Evolutionary conservation across 441 rosid species (phyloP).

Genomic region (Gossypium schwendimanii): DNA sequence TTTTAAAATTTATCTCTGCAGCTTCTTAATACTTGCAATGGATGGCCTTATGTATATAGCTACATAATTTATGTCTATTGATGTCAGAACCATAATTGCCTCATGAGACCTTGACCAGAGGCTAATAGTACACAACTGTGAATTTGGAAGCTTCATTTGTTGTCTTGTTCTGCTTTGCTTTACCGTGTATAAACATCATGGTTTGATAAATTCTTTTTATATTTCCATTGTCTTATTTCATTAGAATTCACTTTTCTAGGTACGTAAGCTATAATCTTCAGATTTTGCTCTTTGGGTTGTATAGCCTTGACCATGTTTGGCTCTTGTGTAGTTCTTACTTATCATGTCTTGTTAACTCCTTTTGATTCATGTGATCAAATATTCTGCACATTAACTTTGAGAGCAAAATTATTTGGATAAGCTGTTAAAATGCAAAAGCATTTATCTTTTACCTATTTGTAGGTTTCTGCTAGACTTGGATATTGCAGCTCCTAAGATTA

Average conservation of each 20-base stretch:
- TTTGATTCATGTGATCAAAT: slow-evolving; percentile 1
- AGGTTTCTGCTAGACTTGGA: slow-evolving; percentile 97
- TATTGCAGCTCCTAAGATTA: slow-evolving; percentile 98
- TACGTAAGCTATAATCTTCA: background rate
- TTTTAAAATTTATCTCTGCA: background rate
- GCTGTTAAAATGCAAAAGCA: background rate
- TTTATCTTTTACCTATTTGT: slow-evolving; percentile 24
- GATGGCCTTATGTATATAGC: background rate
- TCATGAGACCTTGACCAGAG: background rate
- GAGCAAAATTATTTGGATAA: background rate
- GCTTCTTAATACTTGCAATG: background rate
- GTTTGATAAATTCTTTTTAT: background rate
- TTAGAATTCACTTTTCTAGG: background rate
- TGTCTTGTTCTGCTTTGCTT: slow-evolving; percentile 3
- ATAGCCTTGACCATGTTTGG: slow-evolving; percentile 2
- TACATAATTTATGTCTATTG: background rate
- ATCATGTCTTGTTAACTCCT: background rate
- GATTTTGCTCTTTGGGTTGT: background rate
- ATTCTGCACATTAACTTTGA: background rate
- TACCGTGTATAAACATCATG: background rate
- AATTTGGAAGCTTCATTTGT: slow-evolving; percentile 1
- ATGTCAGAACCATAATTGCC: background rate
- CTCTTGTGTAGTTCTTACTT: background rate
- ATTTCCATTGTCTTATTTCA: background rate
- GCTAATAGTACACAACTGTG: background rate